Conservation (phyloP, 1,139 yeast genomes). For the Entelexis paramagnoliae region DNA sequence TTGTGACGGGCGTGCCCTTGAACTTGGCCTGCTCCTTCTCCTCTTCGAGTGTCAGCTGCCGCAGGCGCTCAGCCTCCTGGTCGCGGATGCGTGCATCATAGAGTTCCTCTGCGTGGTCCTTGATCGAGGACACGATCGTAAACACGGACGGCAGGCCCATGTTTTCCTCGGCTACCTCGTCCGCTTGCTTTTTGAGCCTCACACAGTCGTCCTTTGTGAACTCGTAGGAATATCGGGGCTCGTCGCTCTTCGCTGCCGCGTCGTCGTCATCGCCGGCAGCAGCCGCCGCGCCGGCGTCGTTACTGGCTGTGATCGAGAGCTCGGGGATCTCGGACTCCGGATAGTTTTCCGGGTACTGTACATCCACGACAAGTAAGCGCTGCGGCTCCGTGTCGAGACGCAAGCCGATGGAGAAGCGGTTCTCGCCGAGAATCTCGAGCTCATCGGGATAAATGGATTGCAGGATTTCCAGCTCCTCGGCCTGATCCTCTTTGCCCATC, state of each 20-base stretch:
- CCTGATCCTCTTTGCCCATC: constrained; percentile 26
- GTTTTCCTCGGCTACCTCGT: constrained; percentile 52
- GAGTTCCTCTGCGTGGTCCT: constrained; percentile 65
- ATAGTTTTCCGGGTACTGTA: constrained; percentile 59
- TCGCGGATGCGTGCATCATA: constrained; percentile 48
- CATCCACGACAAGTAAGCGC: constrained; percentile 40
- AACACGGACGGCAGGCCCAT: constrained; percentile 81
- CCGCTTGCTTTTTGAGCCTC: constrained; percentile 41
- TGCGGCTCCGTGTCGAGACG: constrained; percentile 54
- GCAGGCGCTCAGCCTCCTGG: constrained; percentile 51
- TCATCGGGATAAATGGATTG: constrained; percentile 93
- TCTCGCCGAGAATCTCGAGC: constrained; percentile 35
- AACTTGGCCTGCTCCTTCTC: constrained; percentile 66
- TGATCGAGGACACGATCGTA: constrained; percentile 61
- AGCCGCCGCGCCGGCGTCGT: constrained; percentile 29
- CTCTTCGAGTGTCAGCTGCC: constrained; percentile 41
- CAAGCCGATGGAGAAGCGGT: constrained; percentile 32
- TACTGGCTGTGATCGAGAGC: constrained; percentile 37
- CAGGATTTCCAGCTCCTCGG: constrained; percentile 36
- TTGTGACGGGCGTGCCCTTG: constrained; percentile 68
- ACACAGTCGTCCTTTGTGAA: constrained; percentile 29
- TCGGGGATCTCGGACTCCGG: constrained; percentile 57
- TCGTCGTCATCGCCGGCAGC: constrained; percentile 36
- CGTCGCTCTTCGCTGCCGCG: constrained; percentile 28
- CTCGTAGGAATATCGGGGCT: constrained; percentile 27